Evolutionary conservation across 345 rosid species (phyloP), one percentile per base, ranked within the genome.

Genomic region (Eucalyptus cloeziana): DNA sequence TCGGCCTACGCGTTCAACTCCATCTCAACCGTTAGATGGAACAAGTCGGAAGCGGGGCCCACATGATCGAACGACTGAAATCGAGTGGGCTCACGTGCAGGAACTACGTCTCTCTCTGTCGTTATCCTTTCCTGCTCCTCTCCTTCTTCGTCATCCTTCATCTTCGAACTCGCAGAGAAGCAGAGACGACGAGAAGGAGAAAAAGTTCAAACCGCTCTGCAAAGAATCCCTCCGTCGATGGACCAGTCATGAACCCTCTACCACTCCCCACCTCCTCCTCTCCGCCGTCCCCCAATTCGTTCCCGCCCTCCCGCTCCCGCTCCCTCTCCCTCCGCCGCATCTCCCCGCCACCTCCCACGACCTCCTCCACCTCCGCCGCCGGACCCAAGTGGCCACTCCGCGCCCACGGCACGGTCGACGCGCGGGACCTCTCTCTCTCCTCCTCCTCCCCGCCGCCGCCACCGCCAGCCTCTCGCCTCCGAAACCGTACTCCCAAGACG

Each of bases 241-340:
- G 97, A 91, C 81, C 85, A 92, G 94, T 91, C 88, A 97, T 96
- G 99, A 97, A 89, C 94, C n/a, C 94, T 56, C 91, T 89, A 62
- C 79, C 90, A 1, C 91, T 88, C 60, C 90, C 93, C n/a, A 89
- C 93, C 71, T 86, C 92, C 51, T 92, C 91, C 37, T 85, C 95
- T 7, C 88, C 95, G 9, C 89, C 90, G 4, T 43, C 90, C 33
- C 69, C 92, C 3, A 87, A 86, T 45, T 25, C 76, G 14, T 89
- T 88, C 69, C 86, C 91, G 17, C 90, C 37, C 87, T 43, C 56
- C 86, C 87, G 47, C 40, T 40, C 40, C 40, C 40, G 40, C 80
- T 40, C 80, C 17, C 83, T 67, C 88, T 17, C 92, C 49, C 88
- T 90, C 91, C 93, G 56, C 89, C 91, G 92, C 11, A 47, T 85